Base-by-base conservation (phyloP, 768 basidiomycete species). In the Daedaleopsis nitida region DNA sequence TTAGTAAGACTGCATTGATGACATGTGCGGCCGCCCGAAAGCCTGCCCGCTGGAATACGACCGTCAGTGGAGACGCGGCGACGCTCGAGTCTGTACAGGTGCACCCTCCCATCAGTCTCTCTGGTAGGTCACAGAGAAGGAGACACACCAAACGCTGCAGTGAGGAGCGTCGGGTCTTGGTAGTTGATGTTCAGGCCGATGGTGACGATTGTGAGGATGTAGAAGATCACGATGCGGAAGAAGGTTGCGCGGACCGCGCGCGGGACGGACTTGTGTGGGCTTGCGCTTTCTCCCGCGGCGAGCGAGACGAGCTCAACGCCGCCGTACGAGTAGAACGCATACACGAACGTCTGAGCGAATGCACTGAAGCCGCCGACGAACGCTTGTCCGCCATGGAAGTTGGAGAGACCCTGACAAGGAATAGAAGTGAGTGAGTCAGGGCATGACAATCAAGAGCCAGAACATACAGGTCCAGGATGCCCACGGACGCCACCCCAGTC, bases 261-360 rank as follows among this genome's bases (percentile, higher is more conserved):
- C 3, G 87, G 87, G 32, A 89, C 82, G 1, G 84, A 73, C 69
- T 84, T 84, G 73, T 86, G 78, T 1, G 88, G 88, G 65, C 80
- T 80, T 49, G 79, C 80, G 7, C 84, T 84, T 74, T 90, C 89
- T 37, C 87, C 86, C 11, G 88, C 88, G n/a, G 88, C 88, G 35
- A 91, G 72, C 3, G 86, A 83, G 44, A 90, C 87, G 11, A 91
- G 79, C 65, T 89, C 88, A 34, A 88, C 84, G 17, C 87, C 86
- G 17, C 82, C 85, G 70, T 82, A 86, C 9, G 86, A 87, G 73
- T 85, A 91, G 62, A 88, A 88, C 13, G 87, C 87, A 37, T 80
- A 89, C 39, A 88, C 85, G 61, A 87, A 87, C 5, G 81, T 82
- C 66, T 81, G 81, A 9, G 81, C 80, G 69, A 84, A 83, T 37